These are phyloP conservation scores for Neurospora intermedia DNA, from an alignment of 495 filamentous ascomycete species.

Conservation along the genomic window DNA sequence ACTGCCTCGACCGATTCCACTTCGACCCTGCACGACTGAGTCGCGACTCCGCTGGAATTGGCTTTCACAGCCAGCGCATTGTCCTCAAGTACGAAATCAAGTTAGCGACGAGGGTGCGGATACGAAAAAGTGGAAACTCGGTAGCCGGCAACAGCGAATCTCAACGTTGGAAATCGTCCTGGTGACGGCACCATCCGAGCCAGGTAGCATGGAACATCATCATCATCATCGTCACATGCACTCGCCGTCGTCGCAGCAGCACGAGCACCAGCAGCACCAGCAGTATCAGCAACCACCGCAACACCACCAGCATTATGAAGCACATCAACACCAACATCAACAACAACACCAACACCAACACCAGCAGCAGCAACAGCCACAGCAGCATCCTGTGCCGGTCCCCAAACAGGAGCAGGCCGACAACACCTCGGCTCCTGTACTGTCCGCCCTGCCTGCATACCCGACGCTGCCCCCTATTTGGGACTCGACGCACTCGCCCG, in stretches of 20 bases:
- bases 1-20: not conserved
- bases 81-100: not conserved
- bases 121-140: conserved; percentile 1
- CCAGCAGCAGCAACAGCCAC: not conserved
- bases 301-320: not conserved
- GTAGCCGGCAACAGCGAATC: not conserved
- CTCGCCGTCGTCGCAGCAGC: conserved; percentile 1
- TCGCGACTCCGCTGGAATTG: not conserved
- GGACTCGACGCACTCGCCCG: not conserved
- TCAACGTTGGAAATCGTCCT: not conserved
- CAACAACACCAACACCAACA: not conserved
- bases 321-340: not conserved
- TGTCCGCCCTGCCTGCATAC: conserved; percentile 1
- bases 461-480: not conserved
- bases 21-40: not conserved
- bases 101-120: not conserved
- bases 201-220: not conserved
- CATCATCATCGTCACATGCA: not conserved
- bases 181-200: not conserved
- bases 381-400: not conserved
- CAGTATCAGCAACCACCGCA: not conserved
- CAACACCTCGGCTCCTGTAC: not conserved
- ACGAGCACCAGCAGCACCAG: conserved; percentile 14
- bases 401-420: not conserved
- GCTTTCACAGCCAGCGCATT: not conserved